Conservation (phyloP, 805 yeast species). For the Metschnikowia arizonensis region DNA sequence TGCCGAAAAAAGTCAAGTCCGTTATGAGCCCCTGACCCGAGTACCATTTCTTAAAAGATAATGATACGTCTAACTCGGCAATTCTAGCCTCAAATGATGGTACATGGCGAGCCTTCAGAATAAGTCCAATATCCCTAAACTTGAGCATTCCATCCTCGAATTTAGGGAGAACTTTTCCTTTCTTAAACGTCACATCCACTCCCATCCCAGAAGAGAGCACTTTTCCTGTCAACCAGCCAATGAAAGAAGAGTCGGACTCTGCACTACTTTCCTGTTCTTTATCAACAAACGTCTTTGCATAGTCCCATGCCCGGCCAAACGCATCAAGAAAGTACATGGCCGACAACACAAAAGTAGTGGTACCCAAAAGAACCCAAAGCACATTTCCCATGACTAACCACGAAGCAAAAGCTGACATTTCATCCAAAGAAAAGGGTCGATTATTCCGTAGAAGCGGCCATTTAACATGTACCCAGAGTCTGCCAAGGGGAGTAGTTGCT, state of each 20-base stretch:
- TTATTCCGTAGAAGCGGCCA: constrained; percentile 49
- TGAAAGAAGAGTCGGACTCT: constrained; percentile 18
- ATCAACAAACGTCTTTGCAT: neutral
- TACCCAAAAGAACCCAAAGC: constrained; percentile 52
- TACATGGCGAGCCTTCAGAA: constrained; percentile 4
- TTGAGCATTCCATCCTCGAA: constrained; percentile 49
- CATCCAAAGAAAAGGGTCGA: constrained; percentile 47
- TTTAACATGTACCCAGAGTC: constrained; percentile 37
- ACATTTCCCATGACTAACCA: constrained; percentile 57
- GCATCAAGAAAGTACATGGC: constrained; percentile 42
- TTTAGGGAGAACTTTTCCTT: constrained; percentile 38
- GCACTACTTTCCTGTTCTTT: neutral
- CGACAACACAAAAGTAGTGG: constrained; percentile 52
- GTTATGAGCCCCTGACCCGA: constrained; percentile 51
- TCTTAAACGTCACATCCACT: constrained; percentile 32
- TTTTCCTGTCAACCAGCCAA: constrained; percentile 31
- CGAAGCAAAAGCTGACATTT: constrained; percentile 50
- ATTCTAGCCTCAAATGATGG: constrained; percentile 34
- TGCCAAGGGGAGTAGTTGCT: constrained; percentile 28
- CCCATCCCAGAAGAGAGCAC: constrained; percentile 41
- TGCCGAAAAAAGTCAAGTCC: constrained; percentile 46
- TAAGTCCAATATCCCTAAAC: constrained; percentile 35
- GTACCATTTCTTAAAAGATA: constrained; percentile 53
- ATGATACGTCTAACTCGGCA: constrained; percentile 41
- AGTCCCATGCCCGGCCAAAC: constrained; percentile 21